Evolutionary conservation across 352 stramenopile species (phyloP).

Genomic region (Phytophthora foliorum): DNA sequence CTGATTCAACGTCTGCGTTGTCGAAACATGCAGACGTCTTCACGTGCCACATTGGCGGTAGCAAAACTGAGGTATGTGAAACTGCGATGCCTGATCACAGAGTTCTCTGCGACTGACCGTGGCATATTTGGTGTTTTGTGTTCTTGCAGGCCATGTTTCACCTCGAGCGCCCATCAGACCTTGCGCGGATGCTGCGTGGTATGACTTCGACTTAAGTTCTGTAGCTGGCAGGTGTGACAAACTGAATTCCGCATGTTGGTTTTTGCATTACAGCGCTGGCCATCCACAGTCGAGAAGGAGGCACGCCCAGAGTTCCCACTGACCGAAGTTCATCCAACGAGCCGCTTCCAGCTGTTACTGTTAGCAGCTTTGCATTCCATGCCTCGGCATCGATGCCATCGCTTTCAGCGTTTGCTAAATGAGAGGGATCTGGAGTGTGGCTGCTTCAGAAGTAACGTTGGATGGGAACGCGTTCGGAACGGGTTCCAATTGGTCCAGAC

Average conservation of each 20-base stretch:
- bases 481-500: no score
- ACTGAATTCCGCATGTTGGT: slow-evolving; percentile 5
- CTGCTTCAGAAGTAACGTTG: no score
- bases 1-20: slow-evolving; percentile 38
- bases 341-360: background rate
- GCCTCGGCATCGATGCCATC: slow-evolving; percentile 31
- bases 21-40: slow-evolving; percentile 67
- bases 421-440: background rate
- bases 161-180: slow-evolving; percentile 66
- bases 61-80: slow-evolving; percentile 70
- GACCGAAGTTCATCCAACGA: slow-evolving; percentile 32
- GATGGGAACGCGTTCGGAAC: no score
- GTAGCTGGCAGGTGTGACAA: background rate
- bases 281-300: slow-evolving; percentile 68
- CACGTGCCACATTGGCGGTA: slow-evolving; percentile 78
- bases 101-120: background rate
- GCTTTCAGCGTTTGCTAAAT: slow-evolving; percentile 31
- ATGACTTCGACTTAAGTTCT: slow-evolving; percentile 23
- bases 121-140: background rate
- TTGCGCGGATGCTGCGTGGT: slow-evolving; percentile 70
- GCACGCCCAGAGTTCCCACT: slow-evolving; percentile 13
- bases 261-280: slow-evolving; percentile 50
- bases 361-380: slow-evolving; percentile 20
- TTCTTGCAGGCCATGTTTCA: slow-evolving; percentile 73
- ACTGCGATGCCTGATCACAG: background rate